Evolutionary conservation across 495 filamentous ascomycete species (phyloP), one percentile per base, ranked within the genome.

Genomic region (Tuber brumale): DNA sequence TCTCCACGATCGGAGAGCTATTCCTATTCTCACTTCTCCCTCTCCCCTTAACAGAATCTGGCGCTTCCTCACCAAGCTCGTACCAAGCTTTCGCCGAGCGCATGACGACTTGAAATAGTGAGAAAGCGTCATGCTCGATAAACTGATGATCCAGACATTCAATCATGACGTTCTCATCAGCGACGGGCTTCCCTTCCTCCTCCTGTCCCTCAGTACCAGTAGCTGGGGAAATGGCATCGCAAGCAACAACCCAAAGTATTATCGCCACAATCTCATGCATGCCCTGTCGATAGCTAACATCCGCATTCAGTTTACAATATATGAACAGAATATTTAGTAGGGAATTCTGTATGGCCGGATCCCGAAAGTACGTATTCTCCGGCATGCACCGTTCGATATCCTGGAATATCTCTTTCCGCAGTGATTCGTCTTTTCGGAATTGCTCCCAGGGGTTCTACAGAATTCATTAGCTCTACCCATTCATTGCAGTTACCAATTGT

Each of bases 181-280:
- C 57, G 1, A 31, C 27, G 4, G 31, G 57, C 51, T 86, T 86
- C 4, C 86, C 79, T 21, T 83, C 76, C 10, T 71, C 61, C 43
- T 70, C 69, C 66, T 77, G 10, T 77, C 71, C 16, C 31, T 27
- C 71, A 43, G 57, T 41, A 77, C 74, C 31, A 6, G 73, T 75
- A 35, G 82, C 81, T 0, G 80, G 79, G n/a, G 88, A 85, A 45
- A 96, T 86, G 10, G 96, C 91, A 84, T 99, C 95, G 75, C 90
- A 88, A 73, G 93, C 90, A 19, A 99, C 86, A 16, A 93, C 92
- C 90, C 94, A 97, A 16, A 98, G 85, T 43, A 99, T 90, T 6
- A 96, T 95, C 0, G 95, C 95, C 31, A 97, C 86, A 37, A 99
- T 84, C 84, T 99, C 95, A 82, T 99, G 95, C 94, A 99, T 98